Base-by-base conservation (phyloP, 1,284 basidiomycete species). In the Baeospora myosura region DNA sequence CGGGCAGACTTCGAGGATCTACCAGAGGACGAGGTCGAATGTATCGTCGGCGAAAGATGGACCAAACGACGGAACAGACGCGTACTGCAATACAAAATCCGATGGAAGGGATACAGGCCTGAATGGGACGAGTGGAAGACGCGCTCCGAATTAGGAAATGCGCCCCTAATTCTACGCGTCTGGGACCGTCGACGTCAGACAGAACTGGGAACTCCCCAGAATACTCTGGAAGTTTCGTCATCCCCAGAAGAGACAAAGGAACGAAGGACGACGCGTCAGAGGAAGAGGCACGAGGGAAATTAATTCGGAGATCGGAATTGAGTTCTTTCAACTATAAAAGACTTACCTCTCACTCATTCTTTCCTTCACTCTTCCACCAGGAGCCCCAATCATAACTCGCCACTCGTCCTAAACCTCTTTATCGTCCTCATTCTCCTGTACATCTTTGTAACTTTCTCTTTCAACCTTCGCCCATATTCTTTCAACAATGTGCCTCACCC, bases 11-110 rank as follows among this genome's bases (percentile, higher is more conserved):
- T 48, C 20, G 39, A 36, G 4, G 16, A n/a, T 1, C 14, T 28
- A 7, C 43, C 43, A 12, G 43, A 45, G 10, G 43, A 38, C 5
- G 45, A 43, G 14, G 36, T 46, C 16, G 45, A 46, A 3, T 12
- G 7, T 11, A 44, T 46, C 23, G 5, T 46, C 5, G 42, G 35
- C 6, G 45, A 46, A 17, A 32, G 41, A 6, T 41, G 29, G 26
- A 11, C 37, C 6, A 45, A 45, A 20, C 17, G 39, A 17, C 14
- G 44, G 1, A 37, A 39, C 3, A 14, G 38, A 3, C 22, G 40
- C 16, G n/a, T 45, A 20, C 38, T 35, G 32, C 44, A 45, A 18
- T 45, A 35, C 44, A 35, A 37, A 11, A 40, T 45, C 18, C 38
- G 43, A 1, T 44, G 43, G 43, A 31, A 24, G 26, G 21, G 36